Conservation (phyloP, 2,329 filamentous ascomycete genomes). For the Xylaria sp. region DNA sequence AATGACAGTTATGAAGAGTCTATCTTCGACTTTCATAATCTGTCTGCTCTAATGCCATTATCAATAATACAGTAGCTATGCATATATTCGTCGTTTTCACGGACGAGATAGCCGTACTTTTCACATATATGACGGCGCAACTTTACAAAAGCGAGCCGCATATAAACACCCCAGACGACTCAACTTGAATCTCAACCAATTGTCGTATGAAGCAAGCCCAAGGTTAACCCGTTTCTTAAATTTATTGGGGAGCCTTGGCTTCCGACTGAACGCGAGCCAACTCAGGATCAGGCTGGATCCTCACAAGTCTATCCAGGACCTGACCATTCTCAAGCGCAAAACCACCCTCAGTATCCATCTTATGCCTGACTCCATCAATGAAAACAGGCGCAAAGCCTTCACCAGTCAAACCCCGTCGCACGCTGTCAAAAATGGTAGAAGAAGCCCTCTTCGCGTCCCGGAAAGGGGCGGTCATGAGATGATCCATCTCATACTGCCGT, state of each 20-base stretch:
- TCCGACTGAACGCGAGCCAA: constrained; percentile 11
- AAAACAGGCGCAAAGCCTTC: constrained; percentile 51
- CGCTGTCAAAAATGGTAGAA: constrained; percentile 38
- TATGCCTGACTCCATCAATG: constrained; percentile 46
- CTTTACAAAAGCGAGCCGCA: not conserved
- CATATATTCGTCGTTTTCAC: not conserved
- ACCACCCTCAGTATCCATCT: constrained; percentile 52
- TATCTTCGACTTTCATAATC: not conserved
- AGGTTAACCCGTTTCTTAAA: no score
- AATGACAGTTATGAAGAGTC: not conserved
- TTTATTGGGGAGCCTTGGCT: not conserved
- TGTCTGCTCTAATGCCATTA: not conserved
- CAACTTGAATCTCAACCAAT: not conserved
- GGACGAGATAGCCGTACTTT: not conserved
- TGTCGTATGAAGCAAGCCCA: not conserved
- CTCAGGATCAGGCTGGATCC: constrained; percentile 28
- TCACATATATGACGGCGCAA: not conserved
- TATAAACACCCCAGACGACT: not conserved
- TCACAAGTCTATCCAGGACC: constrained; percentile 52
- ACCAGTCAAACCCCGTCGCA: constrained; percentile 49
- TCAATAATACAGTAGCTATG: constrained; percentile 1
- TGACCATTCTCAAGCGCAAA: constrained; percentile 56
- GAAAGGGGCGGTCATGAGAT: constrained; percentile 54
- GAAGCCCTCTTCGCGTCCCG: constrained; percentile 43
- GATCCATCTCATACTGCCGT: constrained; percentile 48